These are phyloP conservation scores for Drechmeria coniospora DNA, from an alignment of 2,329 filamentous ascomycete genomes.

Conservation along the genomic window DNA sequence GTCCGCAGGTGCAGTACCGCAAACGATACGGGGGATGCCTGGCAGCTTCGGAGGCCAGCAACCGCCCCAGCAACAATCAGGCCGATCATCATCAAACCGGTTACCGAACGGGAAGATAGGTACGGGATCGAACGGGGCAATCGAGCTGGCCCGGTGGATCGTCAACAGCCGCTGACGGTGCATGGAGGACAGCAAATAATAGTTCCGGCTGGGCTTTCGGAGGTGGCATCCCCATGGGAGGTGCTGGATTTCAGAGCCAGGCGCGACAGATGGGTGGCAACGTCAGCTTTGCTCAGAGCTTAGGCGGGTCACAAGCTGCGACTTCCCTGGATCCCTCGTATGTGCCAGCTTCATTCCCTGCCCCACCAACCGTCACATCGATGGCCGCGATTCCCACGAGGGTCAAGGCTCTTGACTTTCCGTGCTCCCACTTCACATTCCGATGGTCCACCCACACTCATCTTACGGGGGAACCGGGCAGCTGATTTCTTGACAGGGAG, in stretches of 20 bases:
- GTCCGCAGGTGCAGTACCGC: conserved; percentile 40
- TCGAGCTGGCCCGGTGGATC: not conserved
- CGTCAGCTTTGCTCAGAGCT: conserved; percentile 51
- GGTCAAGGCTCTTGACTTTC: conserved; percentile 1
- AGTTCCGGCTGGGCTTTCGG: conserved; percentile 47
- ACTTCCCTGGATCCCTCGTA: conserved; percentile 51
- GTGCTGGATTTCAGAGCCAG: conserved; percentile 35
- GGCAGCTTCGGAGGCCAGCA: conserved; percentile 44
- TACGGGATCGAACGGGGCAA: conserved; percentile 13
- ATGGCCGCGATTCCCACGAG: conserved; percentile 6
- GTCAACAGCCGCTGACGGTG: conserved; percentile 5
- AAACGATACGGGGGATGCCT: conserved; percentile 46
- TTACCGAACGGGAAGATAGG: conserved; percentile 52
- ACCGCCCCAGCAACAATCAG: conserved; percentile 35
- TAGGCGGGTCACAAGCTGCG: conserved; percentile 45
- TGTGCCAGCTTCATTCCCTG: conserved; percentile 21
- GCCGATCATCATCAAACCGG: conserved; percentile 38
- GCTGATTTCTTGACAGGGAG: conserved; percentile 29
- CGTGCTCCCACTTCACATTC: not conserved
- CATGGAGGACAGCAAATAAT: conserved; percentile 27
- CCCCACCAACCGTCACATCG: not conserved
- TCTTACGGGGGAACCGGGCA: conserved; percentile 27
- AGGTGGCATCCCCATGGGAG: conserved; percentile 44
- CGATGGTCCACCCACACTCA: not conserved
- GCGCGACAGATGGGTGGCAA: conserved; percentile 40